Base-by-base conservation (phyloP, 768 basidiomycete species). In the Neoboletus brunneissimus region DNA sequence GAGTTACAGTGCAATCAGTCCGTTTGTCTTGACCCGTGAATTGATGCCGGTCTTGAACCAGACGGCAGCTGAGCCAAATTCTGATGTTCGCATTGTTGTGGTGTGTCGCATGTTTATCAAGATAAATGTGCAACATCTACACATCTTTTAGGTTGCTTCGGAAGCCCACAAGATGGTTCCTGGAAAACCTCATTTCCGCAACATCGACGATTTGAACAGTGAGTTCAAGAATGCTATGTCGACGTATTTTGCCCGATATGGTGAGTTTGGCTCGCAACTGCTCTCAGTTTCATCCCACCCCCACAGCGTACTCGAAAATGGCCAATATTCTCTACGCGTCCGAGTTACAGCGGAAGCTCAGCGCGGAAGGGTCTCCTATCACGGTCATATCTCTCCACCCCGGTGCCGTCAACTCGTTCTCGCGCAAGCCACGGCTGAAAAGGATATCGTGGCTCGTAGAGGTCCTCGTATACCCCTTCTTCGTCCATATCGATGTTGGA, bases 71-170 rank as follows among this genome's bases (percentile, higher is more conserved):
- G 67, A 76, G 45, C 68, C 76, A 0, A 70, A 71, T 23, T 75
- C 82, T 0, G 87, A 88, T 56, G 85, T 86, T 46, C 80, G 86
- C 18, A 75, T 88, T 15, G 75, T 87, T 11, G 78, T 81, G 53
- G 85, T 86, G 56, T 41, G 80, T 58, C 29, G 10, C n/a, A 6
- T 47, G 29, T 5, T 3, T 31, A 15, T 13, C 51, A 7, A 9
- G 38, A 44, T 2, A 11, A 5, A 8, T 23, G 15, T 32, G 15
- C n/a, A 2, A 10, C 0, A 11, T 23, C 10, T 27, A 46, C 32
- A 32, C 4, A n/a, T 13, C 25, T 32, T 37, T 11, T 29, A 80
- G 77, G 58, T 78, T 11, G 48, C 71, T 16, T 79, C 76, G 10
- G 64, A 62, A 0, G 67, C 31, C 9, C 64, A 76, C 46, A 60